These are phyloP conservation scores for Aspergillus clavatus DNA, from an alignment of 2,329 filamentous ascomycete genomes.

Conservation along the genomic window DNA sequence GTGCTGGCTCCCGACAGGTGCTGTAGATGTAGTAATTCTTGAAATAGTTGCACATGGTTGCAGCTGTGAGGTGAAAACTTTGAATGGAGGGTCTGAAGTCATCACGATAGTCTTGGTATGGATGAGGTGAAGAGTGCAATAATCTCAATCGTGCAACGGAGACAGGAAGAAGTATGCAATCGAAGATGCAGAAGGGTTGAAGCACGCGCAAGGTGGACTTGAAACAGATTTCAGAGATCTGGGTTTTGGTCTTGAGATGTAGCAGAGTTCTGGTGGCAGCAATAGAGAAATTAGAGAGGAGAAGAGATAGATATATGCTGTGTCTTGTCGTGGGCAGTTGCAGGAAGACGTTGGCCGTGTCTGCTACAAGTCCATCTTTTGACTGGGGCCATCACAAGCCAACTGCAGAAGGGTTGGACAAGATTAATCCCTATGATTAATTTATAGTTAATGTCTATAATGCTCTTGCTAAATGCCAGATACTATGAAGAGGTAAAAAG, in stretches of 20 bases:
- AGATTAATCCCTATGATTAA: conserved; percentile 8
- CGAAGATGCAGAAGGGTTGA: too few relatives aligned
- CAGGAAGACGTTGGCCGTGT: conserved; percentile 13
- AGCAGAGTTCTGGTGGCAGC: conserved; percentile 4
- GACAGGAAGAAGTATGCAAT: too few relatives aligned
- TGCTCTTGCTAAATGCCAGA: conserved; percentile 4
- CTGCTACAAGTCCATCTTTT: conserved; percentile 11
- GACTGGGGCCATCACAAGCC: conserved; percentile 22
- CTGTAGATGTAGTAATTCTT: conserved; percentile 76
- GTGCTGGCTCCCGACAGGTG: conserved; percentile 61
- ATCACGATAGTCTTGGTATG: too few relatives aligned
- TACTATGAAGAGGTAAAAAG: not conserved
- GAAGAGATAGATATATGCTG: conserved; percentile 13
- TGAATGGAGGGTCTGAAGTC: not conserved
- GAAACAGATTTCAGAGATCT: too few relatives aligned
- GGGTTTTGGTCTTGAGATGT: too few relatives aligned
- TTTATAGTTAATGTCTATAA: conserved; percentile 2
- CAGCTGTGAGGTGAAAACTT: not conserved
- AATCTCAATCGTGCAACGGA: too few relatives aligned
- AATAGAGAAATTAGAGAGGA: not conserved
- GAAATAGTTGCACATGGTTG: conserved; percentile 56
- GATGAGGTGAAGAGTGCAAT: conserved; percentile 7
- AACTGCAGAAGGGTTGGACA: conserved; percentile 17
- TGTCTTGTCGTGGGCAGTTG: conserved; percentile 15
- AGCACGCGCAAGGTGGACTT: too few relatives aligned